Base-by-base conservation (phyloP, 2,329 filamentous ascomycete genomes). In the Emergomyces pasteurianus region DNA sequence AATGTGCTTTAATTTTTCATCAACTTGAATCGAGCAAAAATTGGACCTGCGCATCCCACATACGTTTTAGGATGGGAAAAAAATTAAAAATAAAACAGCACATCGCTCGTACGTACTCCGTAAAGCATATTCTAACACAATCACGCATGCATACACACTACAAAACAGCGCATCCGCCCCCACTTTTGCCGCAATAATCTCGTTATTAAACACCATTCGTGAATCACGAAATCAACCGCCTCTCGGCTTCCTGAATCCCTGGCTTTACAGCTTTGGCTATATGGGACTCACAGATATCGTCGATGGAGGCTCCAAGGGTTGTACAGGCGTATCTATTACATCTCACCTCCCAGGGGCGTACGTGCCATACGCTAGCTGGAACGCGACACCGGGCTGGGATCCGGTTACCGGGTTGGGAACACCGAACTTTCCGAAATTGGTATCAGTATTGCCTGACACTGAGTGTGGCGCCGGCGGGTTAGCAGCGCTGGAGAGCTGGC, bases 151-250 rank as follows among this genome's bases (percentile, higher is more conserved):
- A 10, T 0, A 46, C 21, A 46, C n/a, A 38, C 42, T 21, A 21
- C 18, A 7, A 52, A n/a, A 31, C 52, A 76, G 74, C 68, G 85
- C 86, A 0, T 80, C 86, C 2, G 75, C 83, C 0, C 87, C 87
- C 0, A 75, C 84, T 0, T 80, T 86, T 57, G 85, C 86, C 0
- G 80, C 80, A 16, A 79, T 90, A 63, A 74, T 90, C 56, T 79
- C 82, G 0, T 78, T 88, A 43, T 71, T 90, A 58, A 89, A 89
- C 68, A 83, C 85, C 62, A 80, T 82, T 26, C 77, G 85, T 38
- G 72, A 87, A 55, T 74, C 79, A 18, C 74, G 75, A n/a, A 81
- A 82, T 1, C 79, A 79, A 68, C 70, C 79, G 7, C 67, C 75
- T 0, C 72, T 86, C 66, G 83, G 84, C 0, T 86, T 85, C 67